phyloP scores from a whole-genome alignment of 2,329 filamentous ascomycete species.

The Exophiala sp. region DNA sequence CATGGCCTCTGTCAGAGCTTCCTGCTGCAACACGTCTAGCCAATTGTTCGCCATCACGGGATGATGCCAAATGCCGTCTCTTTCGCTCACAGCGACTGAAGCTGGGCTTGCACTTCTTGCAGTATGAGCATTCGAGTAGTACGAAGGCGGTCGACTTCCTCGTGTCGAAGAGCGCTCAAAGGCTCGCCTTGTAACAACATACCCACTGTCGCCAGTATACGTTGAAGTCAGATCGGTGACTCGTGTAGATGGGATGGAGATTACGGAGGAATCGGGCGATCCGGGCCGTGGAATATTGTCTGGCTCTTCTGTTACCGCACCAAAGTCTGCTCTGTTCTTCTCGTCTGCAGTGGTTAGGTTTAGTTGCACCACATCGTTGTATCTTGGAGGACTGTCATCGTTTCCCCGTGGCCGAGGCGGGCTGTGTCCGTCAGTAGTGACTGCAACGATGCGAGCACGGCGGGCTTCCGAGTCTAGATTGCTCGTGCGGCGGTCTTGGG shows the following conservation, averaged over 20 bases:
- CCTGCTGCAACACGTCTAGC: constrained; percentile 13
- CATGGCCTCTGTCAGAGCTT: background rate
- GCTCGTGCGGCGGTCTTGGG: constrained; percentile 8
- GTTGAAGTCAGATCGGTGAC: constrained; percentile 22
- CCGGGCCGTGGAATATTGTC: constrained; percentile 5
- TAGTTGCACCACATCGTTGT: constrained; percentile 13
- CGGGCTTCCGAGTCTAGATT: constrained; percentile 16
- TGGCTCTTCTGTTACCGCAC: constrained; percentile 1
- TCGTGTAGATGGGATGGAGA: constrained; percentile 25
- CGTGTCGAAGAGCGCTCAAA: constrained; percentile 11
- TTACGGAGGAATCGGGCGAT: constrained; percentile 23
- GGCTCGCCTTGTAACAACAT: constrained; percentile 6
- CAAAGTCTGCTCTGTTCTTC: constrained; percentile 11
- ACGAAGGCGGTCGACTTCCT: constrained; percentile 16
- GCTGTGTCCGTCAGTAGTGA: constrained; percentile 7
- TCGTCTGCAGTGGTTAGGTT: constrained; percentile 14
- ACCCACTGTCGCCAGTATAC: constrained; percentile 20
- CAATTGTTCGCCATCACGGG: constrained; percentile 21
- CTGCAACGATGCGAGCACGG: constrained; percentile 19
- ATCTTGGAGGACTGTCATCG: constrained; percentile 18
- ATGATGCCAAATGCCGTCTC: constrained; percentile 49
- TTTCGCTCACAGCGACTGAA: constrained; percentile 40
- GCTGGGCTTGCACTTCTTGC: constrained; percentile 16
- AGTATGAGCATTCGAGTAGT: constrained; percentile 1
- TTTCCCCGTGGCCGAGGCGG: background rate